Evolutionary conservation across 2,329 filamentous ascomycete species (phyloP), one percentile per base, ranked within the genome.

Genomic region (Colletotrichum incanum): DNA sequence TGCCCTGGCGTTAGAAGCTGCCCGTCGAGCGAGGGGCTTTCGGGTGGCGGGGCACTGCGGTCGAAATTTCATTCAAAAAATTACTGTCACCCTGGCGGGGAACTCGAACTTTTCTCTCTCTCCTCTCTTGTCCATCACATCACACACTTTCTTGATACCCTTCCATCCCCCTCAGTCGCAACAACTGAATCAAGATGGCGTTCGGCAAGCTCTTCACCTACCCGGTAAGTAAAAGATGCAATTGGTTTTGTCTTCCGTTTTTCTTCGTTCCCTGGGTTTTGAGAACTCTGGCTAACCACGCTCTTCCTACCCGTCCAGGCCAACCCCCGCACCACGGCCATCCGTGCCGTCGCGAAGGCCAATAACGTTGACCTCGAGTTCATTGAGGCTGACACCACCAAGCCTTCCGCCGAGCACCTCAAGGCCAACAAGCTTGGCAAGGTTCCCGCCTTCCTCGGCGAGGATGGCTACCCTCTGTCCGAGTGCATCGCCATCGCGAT

Each of bases 141-240:
- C 72, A 73, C 73, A 73, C 66, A 68, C 68, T 76, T 74, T 70
- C 67, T 72, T 72, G 70, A 72, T 72, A 74, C 70, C 73, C 73
- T 72, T 76, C 76, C 75, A 76, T 72, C 76, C 67, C 68, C 68
- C 75, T 73, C 73, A 75, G 73, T 76, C 66, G 65, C 71, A 67
- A 77, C 60, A 73, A 75, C 75, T 77, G 79, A 82, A 81, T 83
- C 88, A 94, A 90, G 85, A 97, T 97, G 93, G 90, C 94, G 83
- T 98, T 99, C 91, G 96, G 96, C 88, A 99, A 97, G 90, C 91
- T 99, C 82, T 98, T 96, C 91, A 93, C 93, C 84, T 91, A 90
- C 85, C 84, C 90, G 87, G 96, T 97, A 92, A 79, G 84, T 73
- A 67, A 58, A 74, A 23, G 8, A 41, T 31, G 5, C 41, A 67